These are phyloP conservation scores for Chlorella ohadii DNA, from an alignment of 139 green algal genomes.

Conservation along the genomic window DNA sequence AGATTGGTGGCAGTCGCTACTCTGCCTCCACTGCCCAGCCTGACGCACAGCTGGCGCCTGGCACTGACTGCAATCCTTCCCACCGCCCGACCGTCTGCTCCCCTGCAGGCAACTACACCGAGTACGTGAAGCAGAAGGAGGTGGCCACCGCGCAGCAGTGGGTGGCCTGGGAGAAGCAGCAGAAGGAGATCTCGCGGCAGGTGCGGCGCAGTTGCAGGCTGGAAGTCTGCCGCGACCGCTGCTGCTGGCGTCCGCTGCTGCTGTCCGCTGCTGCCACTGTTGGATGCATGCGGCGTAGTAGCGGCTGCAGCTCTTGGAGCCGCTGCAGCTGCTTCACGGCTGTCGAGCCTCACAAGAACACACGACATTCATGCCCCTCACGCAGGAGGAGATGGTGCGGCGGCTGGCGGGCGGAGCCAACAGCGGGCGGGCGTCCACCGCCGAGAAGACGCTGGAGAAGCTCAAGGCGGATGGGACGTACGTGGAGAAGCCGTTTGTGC, in stretches of 20 bases:
- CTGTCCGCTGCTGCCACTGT: too few relatives aligned
- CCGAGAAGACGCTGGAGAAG: constrained; percentile 93
- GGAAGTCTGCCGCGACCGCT: too few relatives aligned
- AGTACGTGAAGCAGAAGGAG: constrained; percentile 61
- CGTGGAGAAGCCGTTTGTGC: constrained; percentile 88
- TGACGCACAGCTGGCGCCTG: too few relatives aligned
- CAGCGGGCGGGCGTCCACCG: constrained; percentile 78
- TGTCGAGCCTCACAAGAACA: too few relatives aligned
- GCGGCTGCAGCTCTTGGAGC: too few relatives aligned
- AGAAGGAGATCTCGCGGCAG: constrained; percentile 94
- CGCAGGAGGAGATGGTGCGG: constrained; percentile 75
- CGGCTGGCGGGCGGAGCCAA: constrained; percentile 76
- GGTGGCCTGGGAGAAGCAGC: constrained; percentile 94
- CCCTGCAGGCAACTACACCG: constrained; percentile 63
- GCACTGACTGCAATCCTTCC: background rate
- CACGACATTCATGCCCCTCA: too few relatives aligned
- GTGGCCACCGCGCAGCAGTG: constrained; percentile 82
- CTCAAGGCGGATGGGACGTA: constrained; percentile 77
- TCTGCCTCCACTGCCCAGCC: too few relatives aligned
- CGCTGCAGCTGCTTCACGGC: too few relatives aligned
- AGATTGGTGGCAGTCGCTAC: too few relatives aligned
- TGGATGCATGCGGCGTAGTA: too few relatives aligned
- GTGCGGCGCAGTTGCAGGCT: constrained; percentile 22
- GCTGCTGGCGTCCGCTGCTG: too few relatives aligned
- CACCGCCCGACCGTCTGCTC: too few relatives aligned